Conservation (phyloP, 805 yeast genomes). For the Kodamaea jinghongensis region DNA sequence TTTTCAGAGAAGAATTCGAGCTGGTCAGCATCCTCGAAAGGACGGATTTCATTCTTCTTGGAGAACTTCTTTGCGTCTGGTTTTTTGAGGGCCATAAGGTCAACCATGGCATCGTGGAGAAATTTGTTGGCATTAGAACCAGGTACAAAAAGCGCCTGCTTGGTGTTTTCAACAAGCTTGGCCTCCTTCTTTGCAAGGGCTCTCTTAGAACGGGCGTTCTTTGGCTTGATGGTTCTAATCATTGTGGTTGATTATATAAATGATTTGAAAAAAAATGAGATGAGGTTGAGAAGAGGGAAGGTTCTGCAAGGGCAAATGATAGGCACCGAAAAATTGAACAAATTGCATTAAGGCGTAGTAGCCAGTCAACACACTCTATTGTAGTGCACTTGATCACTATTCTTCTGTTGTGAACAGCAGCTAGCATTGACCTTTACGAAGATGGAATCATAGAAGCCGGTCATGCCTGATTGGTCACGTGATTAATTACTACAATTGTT, state of each 20-base stretch:
- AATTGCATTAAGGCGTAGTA: too few species aligned
- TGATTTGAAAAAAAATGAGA: conserved; percentile 5
- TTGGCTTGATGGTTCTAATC: conserved; percentile 59
- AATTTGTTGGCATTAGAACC: conserved; percentile 78
- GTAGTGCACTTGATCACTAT: too few species aligned
- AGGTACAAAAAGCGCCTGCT: conserved; percentile 87
- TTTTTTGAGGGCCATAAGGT: conserved; percentile 84
- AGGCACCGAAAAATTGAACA: too few species aligned
- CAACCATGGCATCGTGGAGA: conserved; percentile 85
- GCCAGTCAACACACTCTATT: too few species aligned
- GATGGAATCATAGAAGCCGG: too few species aligned
- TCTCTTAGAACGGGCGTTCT: conserved; percentile 93
- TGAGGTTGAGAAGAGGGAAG: background rate
- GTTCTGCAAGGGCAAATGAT: too few species aligned
- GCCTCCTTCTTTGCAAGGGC: conserved; percentile 88
- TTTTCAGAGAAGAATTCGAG: conserved; percentile 93
- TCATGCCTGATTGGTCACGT: too few species aligned
- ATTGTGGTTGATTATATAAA: conserved; percentile 17
- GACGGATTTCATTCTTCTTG: conserved; percentile 84
- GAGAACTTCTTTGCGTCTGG: conserved; percentile 85
- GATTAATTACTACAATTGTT: too few species aligned
- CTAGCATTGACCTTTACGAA: too few species aligned
- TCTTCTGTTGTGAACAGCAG: too few species aligned
- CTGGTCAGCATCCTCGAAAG: conserved; percentile 85
- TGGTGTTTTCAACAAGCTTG: conserved; percentile 83